Percentiles rank a stretch among this genome's conserved stretches.
These are phyloP conservation scores for Myriangium duriaei DNA, from an alignment of 2,329 filamentous ascomycete genomes.

Conservation along the genomic window DNA sequence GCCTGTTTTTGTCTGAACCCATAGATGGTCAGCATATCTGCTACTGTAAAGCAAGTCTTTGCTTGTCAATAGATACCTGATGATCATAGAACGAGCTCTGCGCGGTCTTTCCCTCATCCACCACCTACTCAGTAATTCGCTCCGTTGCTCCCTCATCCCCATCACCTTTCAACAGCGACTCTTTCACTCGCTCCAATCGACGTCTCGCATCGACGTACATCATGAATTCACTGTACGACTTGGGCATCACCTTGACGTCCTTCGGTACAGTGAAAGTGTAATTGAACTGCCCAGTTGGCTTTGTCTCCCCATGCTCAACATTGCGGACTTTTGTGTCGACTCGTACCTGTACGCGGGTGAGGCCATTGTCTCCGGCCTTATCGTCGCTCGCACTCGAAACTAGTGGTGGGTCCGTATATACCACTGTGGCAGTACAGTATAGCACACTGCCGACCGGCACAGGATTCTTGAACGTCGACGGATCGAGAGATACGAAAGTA, in stretches of 20 bases:
- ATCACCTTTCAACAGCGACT: constrained; percentile 24
- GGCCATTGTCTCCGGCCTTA: constrained; percentile 27
- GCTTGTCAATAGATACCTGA: not conserved
- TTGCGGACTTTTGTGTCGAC: constrained; percentile 61
- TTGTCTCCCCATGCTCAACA: constrained; percentile 55
- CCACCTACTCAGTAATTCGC: constrained; percentile 20
- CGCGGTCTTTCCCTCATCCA: not conserved
- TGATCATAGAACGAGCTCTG: not conserved
- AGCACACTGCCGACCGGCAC: constrained; percentile 64
- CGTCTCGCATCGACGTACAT: constrained; percentile 50
- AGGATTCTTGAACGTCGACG: constrained; percentile 61
- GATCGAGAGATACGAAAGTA: constrained; percentile 60
- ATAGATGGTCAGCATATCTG: not conserved
- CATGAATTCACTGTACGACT: constrained; percentile 52
- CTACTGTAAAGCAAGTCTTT: not conserved
- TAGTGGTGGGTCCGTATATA: constrained; percentile 54
- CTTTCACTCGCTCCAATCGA: constrained; percentile 40
- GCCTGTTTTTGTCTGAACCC: no score
- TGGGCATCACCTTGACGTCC: constrained; percentile 53
- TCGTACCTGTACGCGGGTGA: constrained; percentile 55
- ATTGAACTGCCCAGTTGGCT: constrained; percentile 62
- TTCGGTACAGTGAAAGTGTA: constrained; percentile 59
- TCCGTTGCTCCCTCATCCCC: constrained; percentile 19
- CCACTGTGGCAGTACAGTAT: constrained; percentile 59
- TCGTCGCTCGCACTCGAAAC: constrained; percentile 27